Conservation (phyloP, 2,329 filamentous ascomycete species). For the Pseudogymnoascus sp. region DNA sequence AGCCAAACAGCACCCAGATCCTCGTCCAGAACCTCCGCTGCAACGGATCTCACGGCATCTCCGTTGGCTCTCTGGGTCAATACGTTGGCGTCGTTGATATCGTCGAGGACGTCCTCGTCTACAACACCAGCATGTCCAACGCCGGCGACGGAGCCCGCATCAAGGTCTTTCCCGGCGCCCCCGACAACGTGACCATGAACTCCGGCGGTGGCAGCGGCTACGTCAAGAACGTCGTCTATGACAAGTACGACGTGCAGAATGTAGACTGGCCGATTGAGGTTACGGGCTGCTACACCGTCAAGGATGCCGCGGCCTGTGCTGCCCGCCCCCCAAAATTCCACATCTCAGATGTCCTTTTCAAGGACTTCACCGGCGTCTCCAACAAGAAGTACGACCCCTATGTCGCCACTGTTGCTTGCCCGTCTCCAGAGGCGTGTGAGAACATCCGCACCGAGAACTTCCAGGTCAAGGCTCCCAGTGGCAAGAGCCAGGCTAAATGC, state of each 20-base stretch:
- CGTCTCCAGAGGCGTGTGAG: background rate
- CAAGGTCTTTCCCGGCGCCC: constrained; percentile 52
- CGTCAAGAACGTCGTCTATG: constrained; percentile 57
- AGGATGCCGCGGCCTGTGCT: constrained; percentile 34
- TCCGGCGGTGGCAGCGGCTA: constrained; percentile 53
- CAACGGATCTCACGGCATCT: constrained; percentile 66
- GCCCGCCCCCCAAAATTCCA: constrained; percentile 34
- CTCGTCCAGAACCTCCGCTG: constrained; percentile 61
- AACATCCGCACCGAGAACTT: constrained; percentile 5
- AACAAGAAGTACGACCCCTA: constrained; percentile 36
- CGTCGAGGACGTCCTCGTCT: constrained; percentile 62
- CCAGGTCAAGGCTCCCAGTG: background rate
- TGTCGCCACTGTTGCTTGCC: constrained; percentile 40
- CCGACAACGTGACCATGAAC: constrained; percentile 45
- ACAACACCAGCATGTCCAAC: constrained; percentile 54
- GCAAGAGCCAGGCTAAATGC: background rate
- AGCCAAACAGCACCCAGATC: constrained; percentile 65
- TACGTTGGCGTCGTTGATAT: constrained; percentile 57
- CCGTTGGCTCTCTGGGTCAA: constrained; percentile 65
- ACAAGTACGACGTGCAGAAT: constrained; percentile 49
- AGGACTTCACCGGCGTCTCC: constrained; percentile 48
- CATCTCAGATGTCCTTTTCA: constrained; percentile 48
- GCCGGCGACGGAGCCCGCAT: constrained; percentile 58
- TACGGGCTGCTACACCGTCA: constrained; percentile 52
- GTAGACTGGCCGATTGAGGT: constrained; percentile 40